A percentile compares a stretch with the other conserved stretches of the same genome.
These are phyloP conservation scores for Hygrophoropsis aurantiaca DNA, from an alignment of 768 basidiomycete species.

Conservation along the genomic window DNA sequence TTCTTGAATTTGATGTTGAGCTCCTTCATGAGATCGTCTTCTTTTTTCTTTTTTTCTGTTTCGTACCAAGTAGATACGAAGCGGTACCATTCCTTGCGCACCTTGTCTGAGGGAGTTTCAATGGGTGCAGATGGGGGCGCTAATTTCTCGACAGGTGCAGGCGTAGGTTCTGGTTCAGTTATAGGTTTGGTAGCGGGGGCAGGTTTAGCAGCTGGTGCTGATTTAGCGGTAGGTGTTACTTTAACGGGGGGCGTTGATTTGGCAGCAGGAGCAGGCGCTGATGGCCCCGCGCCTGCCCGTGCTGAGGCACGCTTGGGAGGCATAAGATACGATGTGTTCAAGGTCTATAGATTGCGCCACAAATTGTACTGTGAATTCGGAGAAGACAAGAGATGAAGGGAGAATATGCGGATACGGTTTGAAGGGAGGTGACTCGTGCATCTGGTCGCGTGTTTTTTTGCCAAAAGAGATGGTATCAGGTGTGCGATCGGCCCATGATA, in stretches of 20 bases:
- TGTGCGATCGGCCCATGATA: constrained; percentile 31
- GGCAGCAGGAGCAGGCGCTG: constrained; percentile 5
- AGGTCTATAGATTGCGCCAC: constrained; percentile 16
- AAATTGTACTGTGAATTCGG: constrained; percentile 3
- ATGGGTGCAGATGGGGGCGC: constrained; percentile 14
- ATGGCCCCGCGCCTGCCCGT: constrained; percentile 15
- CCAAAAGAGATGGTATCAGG: constrained; percentile 29
- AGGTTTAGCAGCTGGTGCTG: constrained; percentile 11
- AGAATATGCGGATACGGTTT: constrained; percentile 15
- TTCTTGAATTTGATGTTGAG: constrained; percentile 30
- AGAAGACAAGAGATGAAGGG: constrained; percentile 13
- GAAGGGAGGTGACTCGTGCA: constrained; percentile 22
- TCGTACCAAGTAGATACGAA: constrained; percentile 30
- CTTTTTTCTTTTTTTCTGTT: constrained; percentile 25
- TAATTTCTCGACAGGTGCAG: no score
- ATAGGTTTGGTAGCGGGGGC: constrained; percentile 4
- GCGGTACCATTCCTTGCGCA: constrained; percentile 29
- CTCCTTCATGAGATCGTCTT: constrained; percentile 31
- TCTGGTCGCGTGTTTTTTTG: constrained; percentile 24
- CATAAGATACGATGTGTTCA: constrained; percentile 14
- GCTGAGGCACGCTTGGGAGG: constrained; percentile 28
- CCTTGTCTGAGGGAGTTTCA: constrained; percentile 21
- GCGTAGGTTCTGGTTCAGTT: no score
- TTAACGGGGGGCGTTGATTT: constrained; percentile 11
- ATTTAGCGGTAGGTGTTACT: no score